A percentile compares a stretch with the other conserved stretches of the same genome.
Conservation (phyloP, 306 rosid species). For the Vigna reflexopilosa region DNA sequence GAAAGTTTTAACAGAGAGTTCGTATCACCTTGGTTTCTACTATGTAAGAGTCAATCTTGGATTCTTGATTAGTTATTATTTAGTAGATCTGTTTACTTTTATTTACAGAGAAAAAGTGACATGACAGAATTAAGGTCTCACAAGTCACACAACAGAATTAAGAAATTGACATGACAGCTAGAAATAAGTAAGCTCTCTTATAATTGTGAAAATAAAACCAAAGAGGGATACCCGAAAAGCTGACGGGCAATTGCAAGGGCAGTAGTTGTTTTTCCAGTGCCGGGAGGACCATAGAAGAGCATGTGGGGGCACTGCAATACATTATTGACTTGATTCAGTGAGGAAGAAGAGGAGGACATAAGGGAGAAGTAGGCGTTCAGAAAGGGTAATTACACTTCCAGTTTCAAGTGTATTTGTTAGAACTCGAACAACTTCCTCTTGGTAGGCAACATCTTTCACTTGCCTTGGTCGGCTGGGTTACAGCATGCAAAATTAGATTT, state of each 20-base stretch:
- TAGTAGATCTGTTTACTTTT: not conserved
- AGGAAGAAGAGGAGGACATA: not conserved
- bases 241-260: slow-evolving; percentile 92
- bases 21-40: not conserved
- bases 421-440: slow-evolving; percentile 93
- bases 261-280: slow-evolving; percentile 95
- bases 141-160: not conserved
- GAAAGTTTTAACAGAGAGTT: not conserved
- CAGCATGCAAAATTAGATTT: not conserved
- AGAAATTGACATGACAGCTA: not conserved
- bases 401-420: slow-evolving; percentile 94
- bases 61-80: not conserved
- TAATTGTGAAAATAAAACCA: not conserved
- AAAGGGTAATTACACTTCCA: slow-evolving; percentile 59
- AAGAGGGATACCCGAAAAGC: slow-evolving; percentile 68
- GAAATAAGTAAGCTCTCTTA: not conserved
- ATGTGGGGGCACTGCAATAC: slow-evolving; percentile 80
- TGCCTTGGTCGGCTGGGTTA: slow-evolving; percentile 82
- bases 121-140: not conserved
- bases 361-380: not conserved
- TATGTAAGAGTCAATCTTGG: not conserved
- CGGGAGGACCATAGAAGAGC: slow-evolving; percentile 98
- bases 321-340: not conserved
- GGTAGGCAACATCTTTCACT: slow-evolving; percentile 93
- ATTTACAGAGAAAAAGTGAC: not conserved